Evolutionary conservation across 441 rosid genomes (phyloP).

Genomic region (California macrophylla): DNA sequence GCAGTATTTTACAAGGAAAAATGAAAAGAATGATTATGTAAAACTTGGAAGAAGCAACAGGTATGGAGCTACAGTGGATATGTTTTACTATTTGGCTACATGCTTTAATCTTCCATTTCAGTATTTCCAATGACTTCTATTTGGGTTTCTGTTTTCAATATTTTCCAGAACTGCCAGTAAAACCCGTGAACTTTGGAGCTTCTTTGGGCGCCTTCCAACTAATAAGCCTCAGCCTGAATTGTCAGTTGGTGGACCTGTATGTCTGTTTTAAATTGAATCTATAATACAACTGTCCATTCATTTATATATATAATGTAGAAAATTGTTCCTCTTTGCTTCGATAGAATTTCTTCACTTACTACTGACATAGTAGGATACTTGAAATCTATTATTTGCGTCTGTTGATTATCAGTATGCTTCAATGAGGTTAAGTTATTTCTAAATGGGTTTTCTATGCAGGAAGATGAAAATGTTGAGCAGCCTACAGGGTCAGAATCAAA

Average conservation of each 20-base stretch:
- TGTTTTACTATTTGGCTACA: slow-evolving; percentile 8
- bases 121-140: slow-evolving; percentile 7
- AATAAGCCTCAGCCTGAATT: slow-evolving; percentile 35
- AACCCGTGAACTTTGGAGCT: slow-evolving; percentile 56
- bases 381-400: slow-evolving; percentile 17
- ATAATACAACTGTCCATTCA: slow-evolving; percentile 10
- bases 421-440: slow-evolving; percentile 14
- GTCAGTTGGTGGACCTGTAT: slow-evolving; percentile 38
- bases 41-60: slow-evolving; percentile 39
- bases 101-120: slow-evolving; percentile 14
- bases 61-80: slow-evolving; percentile 30
- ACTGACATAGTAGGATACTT: not conserved
- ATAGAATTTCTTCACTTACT: not conserved
- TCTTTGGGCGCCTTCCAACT: slow-evolving; percentile 34
- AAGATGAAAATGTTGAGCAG: slow-evolving; percentile 30
- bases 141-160: slow-evolving; percentile 19
- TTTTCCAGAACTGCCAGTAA: slow-evolving; percentile 29
- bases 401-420: not conserved
- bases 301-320: not conserved
- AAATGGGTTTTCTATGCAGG: slow-evolving; percentile 38
- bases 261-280: slow-evolving; percentile 17
- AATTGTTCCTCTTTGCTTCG: not conserved
- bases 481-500: slow-evolving; percentile 37
- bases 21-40: slow-evolving; percentile 23
- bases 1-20: slow-evolving; percentile 35